These are phyloP conservation scores for Gynochthodes officinalis DNA, from an alignment of 257 asterid species.

Conservation along the genomic window DNA sequence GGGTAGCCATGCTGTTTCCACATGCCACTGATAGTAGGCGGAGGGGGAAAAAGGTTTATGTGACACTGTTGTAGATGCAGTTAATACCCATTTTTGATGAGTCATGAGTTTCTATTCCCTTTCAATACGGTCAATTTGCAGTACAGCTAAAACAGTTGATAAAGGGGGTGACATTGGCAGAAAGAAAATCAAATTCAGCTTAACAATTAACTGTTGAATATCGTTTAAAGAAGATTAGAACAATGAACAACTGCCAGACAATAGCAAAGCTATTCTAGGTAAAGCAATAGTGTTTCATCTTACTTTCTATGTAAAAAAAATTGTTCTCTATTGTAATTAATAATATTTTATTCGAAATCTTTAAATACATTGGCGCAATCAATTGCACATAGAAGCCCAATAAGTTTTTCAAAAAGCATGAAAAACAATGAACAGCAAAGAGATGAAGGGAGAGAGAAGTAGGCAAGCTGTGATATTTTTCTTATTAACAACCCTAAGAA, in stretches of 20 bases:
- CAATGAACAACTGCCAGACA: neutral
- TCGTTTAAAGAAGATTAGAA: neutral
- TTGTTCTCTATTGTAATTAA: neutral
- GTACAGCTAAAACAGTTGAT: neutral
- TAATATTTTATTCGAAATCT: neutral
- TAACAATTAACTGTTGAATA: neutral
- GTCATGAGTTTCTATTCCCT: neutral
- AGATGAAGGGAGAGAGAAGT: neutral
- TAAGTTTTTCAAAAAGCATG: neutral
- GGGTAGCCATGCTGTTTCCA: neutral
- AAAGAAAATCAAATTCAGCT: neutral
- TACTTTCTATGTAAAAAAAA: neutral
- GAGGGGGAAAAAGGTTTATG: neutral
- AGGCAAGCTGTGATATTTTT: neutral
- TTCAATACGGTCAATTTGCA: neutral
- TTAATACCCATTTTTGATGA: neutral
- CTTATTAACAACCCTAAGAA: neutral
- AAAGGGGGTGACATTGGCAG: neutral
- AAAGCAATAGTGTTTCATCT: neutral
- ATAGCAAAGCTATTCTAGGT: neutral
- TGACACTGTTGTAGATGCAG: neutral
- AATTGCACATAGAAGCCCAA: neutral
- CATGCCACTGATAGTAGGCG: neutral
- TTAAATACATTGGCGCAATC: neutral
- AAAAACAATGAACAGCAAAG: neutral